Conservation (phyloP, 2,329 filamentous ascomycete species). For the Colletotrichum chlorophyti region DNA sequence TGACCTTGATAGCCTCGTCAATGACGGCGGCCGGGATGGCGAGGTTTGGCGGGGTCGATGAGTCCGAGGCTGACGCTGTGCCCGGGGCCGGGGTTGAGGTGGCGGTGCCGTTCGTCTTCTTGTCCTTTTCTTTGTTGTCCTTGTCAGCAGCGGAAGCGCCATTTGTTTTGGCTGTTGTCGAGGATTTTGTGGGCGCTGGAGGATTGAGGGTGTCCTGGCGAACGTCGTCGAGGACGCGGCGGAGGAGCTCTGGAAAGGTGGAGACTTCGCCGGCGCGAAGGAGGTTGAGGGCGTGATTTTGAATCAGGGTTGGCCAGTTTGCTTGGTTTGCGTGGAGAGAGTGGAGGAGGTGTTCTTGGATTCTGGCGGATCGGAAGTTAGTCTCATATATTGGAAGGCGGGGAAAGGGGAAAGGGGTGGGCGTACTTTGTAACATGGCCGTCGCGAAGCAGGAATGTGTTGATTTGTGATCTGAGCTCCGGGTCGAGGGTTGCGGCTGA, state of each 20-base stretch:
- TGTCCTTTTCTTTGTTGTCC: slow-evolving; percentile 3
- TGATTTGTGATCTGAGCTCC: slow-evolving; percentile 69
- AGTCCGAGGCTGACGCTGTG: slow-evolving; percentile 27
- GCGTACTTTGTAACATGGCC: slow-evolving; percentile 65
- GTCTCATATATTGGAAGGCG: not conserved
- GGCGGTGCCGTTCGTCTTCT: slow-evolving; percentile 23
- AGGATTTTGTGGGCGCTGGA: slow-evolving; percentile 37
- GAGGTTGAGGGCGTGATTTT: slow-evolving; percentile 65
- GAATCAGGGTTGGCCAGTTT: slow-evolving; percentile 69
- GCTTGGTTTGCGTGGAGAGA: slow-evolving; percentile 63
- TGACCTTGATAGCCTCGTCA: slow-evolving; percentile 66
- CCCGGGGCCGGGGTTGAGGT: slow-evolving; percentile 13
- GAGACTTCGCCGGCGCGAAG: slow-evolving; percentile 65
- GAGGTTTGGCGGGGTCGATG: slow-evolving; percentile 48
- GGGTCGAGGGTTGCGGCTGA: slow-evolving; percentile 66
- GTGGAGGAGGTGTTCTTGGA: slow-evolving; percentile 70
- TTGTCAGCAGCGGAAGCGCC: slow-evolving; percentile 27
- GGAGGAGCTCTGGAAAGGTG: slow-evolving; percentile 67
- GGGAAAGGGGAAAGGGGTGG: slow-evolving; percentile 9
- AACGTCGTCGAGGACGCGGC: slow-evolving; percentile 68
- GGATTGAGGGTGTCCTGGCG: slow-evolving; percentile 53
- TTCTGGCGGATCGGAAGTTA: slow-evolving; percentile 46
- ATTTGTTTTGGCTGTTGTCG: slow-evolving; percentile 35
- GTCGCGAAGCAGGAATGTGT: slow-evolving; percentile 62
- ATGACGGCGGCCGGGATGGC: slow-evolving; percentile 66